Evolutionary conservation across 805 yeast genomes (phyloP), one percentile per base, ranked within the genome.

Genomic region (Candida khao-thaluensis): DNA sequence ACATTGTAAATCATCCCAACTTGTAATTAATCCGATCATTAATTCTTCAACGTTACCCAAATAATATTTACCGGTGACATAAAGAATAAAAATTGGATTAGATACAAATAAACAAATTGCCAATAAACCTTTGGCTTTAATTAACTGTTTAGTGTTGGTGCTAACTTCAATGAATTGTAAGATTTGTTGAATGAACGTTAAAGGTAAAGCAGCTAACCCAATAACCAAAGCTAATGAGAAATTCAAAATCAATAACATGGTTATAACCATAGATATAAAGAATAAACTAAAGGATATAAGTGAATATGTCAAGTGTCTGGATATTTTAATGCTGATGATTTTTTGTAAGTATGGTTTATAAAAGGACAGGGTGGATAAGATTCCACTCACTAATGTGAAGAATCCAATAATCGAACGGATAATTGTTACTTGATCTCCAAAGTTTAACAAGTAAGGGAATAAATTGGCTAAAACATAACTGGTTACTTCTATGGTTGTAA

Each of bases 161-260:
- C 21, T 41, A 35, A 11, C 25, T 40, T 30, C 43, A 20, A 48
- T 47, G 21, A 38, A 26, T 2, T 54, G 49, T 17, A 56, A 47
- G 8, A 56, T 52, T 35, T 50, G 75, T 32, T 69, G 68, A 3
- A 85, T 64, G 49, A 82, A 76, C 0, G 85, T 81, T 56, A 91
- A 64, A 7, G 97, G 95, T n/a, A 80, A 64, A 2, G 85, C 77
- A n/a, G 77, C 55, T 1, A 87, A 38, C 0, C 95, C 91, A 41
- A 90, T 67, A 4, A 72, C 53, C 36, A 86, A 71, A 0, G 96
- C 86, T 44, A 93, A 69, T 1, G 97, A 73, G 57, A 90, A 93
- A 62, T 93, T 89, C 17, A 91, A 72, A 45, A 89, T 88, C 38
- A 91, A 65, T 29, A 89, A 64, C 0, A 95, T 78, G 7, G 87